These are phyloP conservation scores for Pelargonium nanum DNA, from an alignment of 345 rosid genomes.

Conservation along the genomic window DNA sequence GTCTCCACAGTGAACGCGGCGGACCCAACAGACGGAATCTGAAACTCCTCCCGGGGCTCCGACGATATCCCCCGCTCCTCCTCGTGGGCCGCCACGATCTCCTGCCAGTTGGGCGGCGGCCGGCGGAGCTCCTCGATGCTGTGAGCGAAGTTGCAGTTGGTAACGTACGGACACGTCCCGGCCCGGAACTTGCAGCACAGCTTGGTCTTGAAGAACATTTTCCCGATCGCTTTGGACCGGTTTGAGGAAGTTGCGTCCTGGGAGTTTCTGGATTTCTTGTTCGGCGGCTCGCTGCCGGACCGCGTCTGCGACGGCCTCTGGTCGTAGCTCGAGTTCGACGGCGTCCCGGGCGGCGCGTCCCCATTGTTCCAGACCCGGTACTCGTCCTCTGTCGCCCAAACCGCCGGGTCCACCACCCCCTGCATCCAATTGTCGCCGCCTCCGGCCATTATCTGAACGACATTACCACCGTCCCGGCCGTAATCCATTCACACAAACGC, in stretches of 20 bases:
- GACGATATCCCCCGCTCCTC: conserved; percentile 32
- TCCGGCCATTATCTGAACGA: conserved; percentile 44
- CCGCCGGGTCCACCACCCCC: conserved; percentile 32
- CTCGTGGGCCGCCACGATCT: conserved; percentile 57
- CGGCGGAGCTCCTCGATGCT: conserved; percentile 81
- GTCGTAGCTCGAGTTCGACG: conserved; percentile 40
- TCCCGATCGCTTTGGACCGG: conserved; percentile 51
- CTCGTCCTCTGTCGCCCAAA: conserved; percentile 93
- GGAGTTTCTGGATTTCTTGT: conserved; percentile 47
- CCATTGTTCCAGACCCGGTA: conserved; percentile 54
- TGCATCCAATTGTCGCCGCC: conserved; percentile 12
- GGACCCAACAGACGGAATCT: conserved; percentile 61
- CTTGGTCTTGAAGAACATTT: conserved; percentile 78
- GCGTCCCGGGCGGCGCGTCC: conserved; percentile 26
- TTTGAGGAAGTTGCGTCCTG: conserved; percentile 30
- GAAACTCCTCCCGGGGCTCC: conserved; percentile 66
- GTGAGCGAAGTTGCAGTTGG: conserved; percentile 82
- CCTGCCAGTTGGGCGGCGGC: conserved; percentile 72
- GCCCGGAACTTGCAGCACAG: conserved; percentile 64
- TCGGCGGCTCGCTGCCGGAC: conserved; percentile 43
- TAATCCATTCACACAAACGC: conserved; percentile 33
- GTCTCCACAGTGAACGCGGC: conserved; percentile 36
- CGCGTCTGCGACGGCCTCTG: conserved; percentile 26
- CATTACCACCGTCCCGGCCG: conserved; percentile 45
- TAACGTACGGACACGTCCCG: conserved; percentile 65